These are phyloP conservation scores for Cochlearia excelsa DNA, from an alignment of 345 rosid species.

Conservation along the genomic window DNA sequence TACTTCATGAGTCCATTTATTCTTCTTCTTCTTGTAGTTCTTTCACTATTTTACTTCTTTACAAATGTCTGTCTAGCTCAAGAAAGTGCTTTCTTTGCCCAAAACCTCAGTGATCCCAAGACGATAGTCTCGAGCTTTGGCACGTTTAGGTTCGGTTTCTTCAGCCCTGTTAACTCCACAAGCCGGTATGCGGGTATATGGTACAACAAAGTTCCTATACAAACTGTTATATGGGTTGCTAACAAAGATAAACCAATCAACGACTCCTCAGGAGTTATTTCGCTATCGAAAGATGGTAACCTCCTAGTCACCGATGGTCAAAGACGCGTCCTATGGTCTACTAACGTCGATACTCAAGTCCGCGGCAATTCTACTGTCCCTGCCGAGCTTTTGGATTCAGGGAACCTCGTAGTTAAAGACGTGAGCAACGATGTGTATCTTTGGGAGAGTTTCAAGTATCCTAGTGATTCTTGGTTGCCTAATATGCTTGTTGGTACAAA, in stretches of 20 bases:
- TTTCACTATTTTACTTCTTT: slow-evolving; percentile 9
- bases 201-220: slow-evolving; percentile 35
- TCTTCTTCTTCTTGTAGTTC: background rate
- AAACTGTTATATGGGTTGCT: slow-evolving; percentile 51
- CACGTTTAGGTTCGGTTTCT: slow-evolving; percentile 53
- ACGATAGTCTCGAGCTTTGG: slow-evolving; percentile 35
- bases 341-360: slow-evolving; percentile 35
- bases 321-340: slow-evolving; percentile 49
- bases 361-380: slow-evolving; percentile 35
- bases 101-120: slow-evolving; percentile 23
- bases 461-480: slow-evolving; percentile 34
- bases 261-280: slow-evolving; percentile 45
- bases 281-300: slow-evolving; percentile 45
- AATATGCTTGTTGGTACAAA: slow-evolving; percentile 42
- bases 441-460: slow-evolving; percentile 64
- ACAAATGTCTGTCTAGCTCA: slow-evolving; percentile 20
- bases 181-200: slow-evolving; percentile 54
- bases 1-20: slow-evolving; percentile 15
- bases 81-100: slow-evolving; percentile 19
- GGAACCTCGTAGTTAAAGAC: slow-evolving; percentile 49
- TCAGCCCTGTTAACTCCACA: slow-evolving; percentile 45
- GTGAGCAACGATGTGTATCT: slow-evolving; percentile 22
- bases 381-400: slow-evolving; percentile 41
- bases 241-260: slow-evolving; percentile 44
- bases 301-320: slow-evolving; percentile 44